Percentiles rank a stretch among this genome's conserved stretches.
Conservation (phyloP, 345 rosid species). For the Brassica rapa region DNA sequence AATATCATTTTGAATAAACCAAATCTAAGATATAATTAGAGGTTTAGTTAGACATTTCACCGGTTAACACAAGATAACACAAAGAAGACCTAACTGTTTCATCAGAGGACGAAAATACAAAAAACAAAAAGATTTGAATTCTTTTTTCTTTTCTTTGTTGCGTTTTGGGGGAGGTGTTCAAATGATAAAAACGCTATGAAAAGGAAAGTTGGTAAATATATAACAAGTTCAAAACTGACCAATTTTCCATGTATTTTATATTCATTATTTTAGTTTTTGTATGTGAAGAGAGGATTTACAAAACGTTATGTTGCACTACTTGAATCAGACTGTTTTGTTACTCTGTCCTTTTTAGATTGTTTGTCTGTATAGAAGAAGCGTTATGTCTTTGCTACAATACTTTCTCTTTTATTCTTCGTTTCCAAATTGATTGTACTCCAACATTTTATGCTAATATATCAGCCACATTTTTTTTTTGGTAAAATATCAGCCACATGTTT, state of each 20-base stretch:
- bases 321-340: no score
- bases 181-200: no score
- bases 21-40: not conserved
- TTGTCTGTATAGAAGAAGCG: not conserved
- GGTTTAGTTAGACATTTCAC: not conserved
- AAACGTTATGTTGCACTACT: not conserved
- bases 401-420: not conserved
- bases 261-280: not conserved
- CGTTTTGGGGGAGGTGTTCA: not conserved
- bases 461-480: not conserved
- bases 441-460: not conserved
- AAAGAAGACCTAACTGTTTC: not conserved
- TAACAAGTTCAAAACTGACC: slow-evolving; percentile 29
- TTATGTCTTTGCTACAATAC: not conserved
- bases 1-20: not conserved
- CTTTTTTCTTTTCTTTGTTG: not conserved
- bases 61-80: not conserved
- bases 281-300: not conserved
- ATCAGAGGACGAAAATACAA: not conserved
- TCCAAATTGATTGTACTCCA: not conserved
- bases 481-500: not conserved
- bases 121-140: not conserved
- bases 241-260: slow-evolving; percentile 3
- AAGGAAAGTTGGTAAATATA: slow-evolving; percentile 12
- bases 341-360: not conserved